Evolutionary conservation across 345 rosid genomes (phyloP).

Genomic region (Citrus trifoliata): DNA sequence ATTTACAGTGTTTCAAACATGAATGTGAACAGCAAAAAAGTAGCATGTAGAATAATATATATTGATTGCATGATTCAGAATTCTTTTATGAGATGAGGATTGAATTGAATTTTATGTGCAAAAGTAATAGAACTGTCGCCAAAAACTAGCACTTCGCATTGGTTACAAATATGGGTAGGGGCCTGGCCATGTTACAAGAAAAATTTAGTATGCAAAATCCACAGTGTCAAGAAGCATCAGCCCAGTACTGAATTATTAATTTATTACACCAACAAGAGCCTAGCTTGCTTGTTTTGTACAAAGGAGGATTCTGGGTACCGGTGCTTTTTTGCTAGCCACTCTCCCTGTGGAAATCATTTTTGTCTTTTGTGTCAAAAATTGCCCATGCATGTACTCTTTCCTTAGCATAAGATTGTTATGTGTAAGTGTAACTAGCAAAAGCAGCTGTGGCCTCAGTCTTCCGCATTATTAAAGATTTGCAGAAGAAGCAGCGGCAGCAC

Average conservation of each 20-base stretch:
- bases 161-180: neutral
- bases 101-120: neutral
- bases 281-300: too few species aligned
- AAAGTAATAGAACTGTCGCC: neutral
- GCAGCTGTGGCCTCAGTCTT: constrained; percentile 1
- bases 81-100: neutral
- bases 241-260: neutral
- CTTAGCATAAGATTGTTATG: constrained; percentile 4
- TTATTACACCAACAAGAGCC: neutral
- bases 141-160: neutral
- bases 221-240: neutral
- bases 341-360: constrained; percentile 20
- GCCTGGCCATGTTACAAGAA: neutral
- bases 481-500: neutral
- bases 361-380: constrained; percentile 23
- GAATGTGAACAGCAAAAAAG: neutral
- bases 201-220: neutral
- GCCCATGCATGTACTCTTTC: neutral
- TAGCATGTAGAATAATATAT: neutral
- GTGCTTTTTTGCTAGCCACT: constrained; percentile 13
- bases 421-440: neutral
- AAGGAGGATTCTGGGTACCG: neutral
- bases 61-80: neutral
- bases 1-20: neutral
- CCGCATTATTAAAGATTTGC: neutral